Conservation (phyloP, 805 yeast species). For the Wickerhamiella qilinensis region DNA sequence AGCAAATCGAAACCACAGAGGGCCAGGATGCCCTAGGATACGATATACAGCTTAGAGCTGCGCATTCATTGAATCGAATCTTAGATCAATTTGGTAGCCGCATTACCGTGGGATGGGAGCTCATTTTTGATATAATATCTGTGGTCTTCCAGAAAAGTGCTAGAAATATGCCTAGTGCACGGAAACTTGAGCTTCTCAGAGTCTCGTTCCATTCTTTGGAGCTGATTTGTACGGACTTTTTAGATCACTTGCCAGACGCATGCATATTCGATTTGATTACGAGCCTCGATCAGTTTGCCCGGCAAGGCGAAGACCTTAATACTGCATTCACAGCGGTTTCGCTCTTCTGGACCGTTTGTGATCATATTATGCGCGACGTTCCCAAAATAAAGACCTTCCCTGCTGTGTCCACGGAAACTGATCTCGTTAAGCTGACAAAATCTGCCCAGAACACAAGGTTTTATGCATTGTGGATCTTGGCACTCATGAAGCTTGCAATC, state of each 20-base stretch:
- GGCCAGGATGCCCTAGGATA: conserved; percentile 27
- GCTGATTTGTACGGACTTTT: conserved; percentile 70
- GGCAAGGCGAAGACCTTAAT: conserved; percentile 60
- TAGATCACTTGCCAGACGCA: conserved; percentile 51
- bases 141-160: conserved; percentile 15
- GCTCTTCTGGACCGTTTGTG: conserved; percentile 85
- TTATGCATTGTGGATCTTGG: conserved; percentile 43
- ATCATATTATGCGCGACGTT: conserved; percentile 30
- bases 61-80: conserved; percentile 53
- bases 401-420: conserved; percentile 2
- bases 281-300: conserved; percentile 53
- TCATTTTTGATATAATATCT: conserved; percentile 41
- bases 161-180: conserved; percentile 24
- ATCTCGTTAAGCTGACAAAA: conserved; percentile 16
- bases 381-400: conserved; percentile 11
- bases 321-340: conserved; percentile 84
- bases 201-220: conserved; percentile 72
- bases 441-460: conserved; percentile 9
- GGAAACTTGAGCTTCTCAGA: conserved; percentile 33
- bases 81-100: conserved; percentile 61
- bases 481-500: conserved; percentile 43
- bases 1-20: conserved; percentile 6
- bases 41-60: conserved; percentile 44
- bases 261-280: conserved; percentile 53
- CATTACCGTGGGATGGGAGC: conserved; percentile 53